Conservation (phyloP, 257 asterid genomes). For the Parsonsia alboflavescens region DNA sequence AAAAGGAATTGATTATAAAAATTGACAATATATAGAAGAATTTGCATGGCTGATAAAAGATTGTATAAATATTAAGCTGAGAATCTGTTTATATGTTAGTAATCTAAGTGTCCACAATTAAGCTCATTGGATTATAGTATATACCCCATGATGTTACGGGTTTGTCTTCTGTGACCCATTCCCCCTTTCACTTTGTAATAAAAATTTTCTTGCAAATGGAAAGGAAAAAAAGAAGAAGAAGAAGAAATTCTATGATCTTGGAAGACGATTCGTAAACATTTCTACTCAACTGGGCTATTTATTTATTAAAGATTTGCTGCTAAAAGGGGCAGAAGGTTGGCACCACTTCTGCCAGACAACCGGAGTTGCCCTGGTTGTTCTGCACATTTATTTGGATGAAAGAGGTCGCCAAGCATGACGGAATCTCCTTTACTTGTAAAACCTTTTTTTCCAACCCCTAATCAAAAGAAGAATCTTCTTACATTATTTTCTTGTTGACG, state of each 20-base stretch:
- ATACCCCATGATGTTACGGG: too few relatives aligned
- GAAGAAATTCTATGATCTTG: neutral
- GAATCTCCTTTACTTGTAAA: neutral
- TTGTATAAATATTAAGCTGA: too few relatives aligned
- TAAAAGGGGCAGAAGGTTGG: neutral
- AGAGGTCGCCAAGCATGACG: neutral
- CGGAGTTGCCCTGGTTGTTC: slow-evolving; percentile 12
- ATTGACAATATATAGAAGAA: too few relatives aligned
- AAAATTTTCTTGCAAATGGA: too few relatives aligned
- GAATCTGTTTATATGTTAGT: too few relatives aligned
- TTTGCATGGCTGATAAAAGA: too few relatives aligned
- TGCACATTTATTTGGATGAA: slow-evolving; percentile 8
- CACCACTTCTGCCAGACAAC: slow-evolving; percentile 7
- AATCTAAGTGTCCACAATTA: too few relatives aligned
- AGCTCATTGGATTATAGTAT: too few relatives aligned
- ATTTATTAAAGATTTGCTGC: neutral
- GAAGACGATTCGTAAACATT: neutral
- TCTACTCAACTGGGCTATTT: slow-evolving; percentile 14
- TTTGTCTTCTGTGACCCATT: too few relatives aligned
- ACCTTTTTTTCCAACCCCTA: neutral
- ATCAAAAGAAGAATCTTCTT: neutral
- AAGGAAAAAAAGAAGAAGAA: too few relatives aligned
- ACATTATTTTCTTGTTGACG: neutral
- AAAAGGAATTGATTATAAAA: too few relatives aligned
- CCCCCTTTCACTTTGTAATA: too few relatives aligned